Percentiles rank a stretch among this genome's conserved stretches.
Evolutionary conservation across 257 asterid genomes (phyloP).

Genomic region (Phtheirospermum japonicum): DNA sequence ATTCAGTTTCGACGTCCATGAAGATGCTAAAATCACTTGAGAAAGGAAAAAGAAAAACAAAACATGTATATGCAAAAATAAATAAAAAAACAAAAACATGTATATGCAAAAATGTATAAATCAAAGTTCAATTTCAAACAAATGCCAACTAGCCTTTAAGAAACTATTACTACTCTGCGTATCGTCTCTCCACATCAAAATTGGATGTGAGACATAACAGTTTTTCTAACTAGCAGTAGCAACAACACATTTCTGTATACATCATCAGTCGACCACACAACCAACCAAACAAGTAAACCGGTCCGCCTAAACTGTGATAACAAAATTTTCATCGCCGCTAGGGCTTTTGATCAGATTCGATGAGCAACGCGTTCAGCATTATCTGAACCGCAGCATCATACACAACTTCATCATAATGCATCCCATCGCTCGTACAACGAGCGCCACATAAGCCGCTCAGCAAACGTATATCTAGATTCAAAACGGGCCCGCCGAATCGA

Average conservation of each 20-base stretch:
- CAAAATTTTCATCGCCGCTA: conserved; percentile 31
- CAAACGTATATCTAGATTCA: conserved; percentile 57
- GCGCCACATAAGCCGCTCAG: conserved; percentile 68
- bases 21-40: too few species aligned
- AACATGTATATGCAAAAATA: too few species aligned
- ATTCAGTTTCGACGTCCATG: not conserved
- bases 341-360: conserved; percentile 81
- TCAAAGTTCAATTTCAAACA: conserved; percentile 7
- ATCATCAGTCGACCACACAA: conserved; percentile 41
- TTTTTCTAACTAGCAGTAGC: too few species aligned
- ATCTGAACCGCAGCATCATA: conserved; percentile 80
- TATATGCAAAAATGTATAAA: not conserved
- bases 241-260: conserved; percentile 36
- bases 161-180: conserved; percentile 35
- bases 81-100: too few species aligned
- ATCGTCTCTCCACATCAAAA: conserved; percentile 45
- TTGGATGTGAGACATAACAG: conserved; percentile 35
- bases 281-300: conserved; percentile 29
- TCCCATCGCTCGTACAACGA: conserved; percentile 74
- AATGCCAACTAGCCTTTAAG: conserved; percentile 27
- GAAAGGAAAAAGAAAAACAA: not conserved
- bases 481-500: conserved; percentile 65
- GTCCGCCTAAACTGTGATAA: conserved; percentile 29
- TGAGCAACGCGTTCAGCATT: conserved; percentile 80
- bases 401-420: conserved; percentile 78